Evolutionary conservation across 177 flowering plant species (phyloP).

Genomic region (Vitis hybrid): DNA sequence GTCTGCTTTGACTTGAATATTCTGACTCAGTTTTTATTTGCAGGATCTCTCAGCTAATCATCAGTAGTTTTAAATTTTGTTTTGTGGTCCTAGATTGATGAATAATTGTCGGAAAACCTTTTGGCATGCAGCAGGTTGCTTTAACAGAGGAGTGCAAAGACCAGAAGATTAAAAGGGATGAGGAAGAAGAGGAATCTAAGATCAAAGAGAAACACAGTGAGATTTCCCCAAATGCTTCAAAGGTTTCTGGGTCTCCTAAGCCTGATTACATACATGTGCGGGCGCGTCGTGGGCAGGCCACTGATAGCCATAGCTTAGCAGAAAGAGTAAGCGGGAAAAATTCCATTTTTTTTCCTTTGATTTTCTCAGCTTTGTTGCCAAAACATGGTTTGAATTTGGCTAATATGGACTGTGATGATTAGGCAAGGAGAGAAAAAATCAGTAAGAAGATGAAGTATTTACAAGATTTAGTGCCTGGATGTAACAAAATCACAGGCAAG

Average conservation of each 20-base stretch:
- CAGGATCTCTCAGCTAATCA: not conserved
- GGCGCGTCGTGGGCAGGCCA: constrained; percentile 47
- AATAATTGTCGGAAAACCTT: not conserved
- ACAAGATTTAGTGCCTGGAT: constrained; percentile 47
- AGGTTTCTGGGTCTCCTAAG: constrained; percentile 20
- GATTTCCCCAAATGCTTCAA: constrained; percentile 11
- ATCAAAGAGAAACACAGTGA: constrained; percentile 1
- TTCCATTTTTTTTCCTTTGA: not conserved
- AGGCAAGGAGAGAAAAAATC: constrained; percentile 47
- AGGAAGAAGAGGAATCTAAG: constrained; percentile 7
- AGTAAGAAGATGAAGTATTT: constrained; percentile 38
- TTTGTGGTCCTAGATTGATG: too few species aligned
- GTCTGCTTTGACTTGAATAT: not conserved
- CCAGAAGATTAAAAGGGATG: constrained; percentile 13
- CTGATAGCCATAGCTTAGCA: constrained; percentile 49
- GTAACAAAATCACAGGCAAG: constrained; percentile 35
- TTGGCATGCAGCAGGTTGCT: constrained; percentile 10
- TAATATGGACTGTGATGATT: not conserved
- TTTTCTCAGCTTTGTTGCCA: too few species aligned
- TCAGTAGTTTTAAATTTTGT: too few species aligned
- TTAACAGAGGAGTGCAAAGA: constrained; percentile 7
- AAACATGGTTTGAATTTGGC: too few species aligned
- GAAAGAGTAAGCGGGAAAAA: constrained; percentile 32
- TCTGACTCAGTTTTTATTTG: too few species aligned
- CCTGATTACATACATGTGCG: constrained; percentile 43